Conservation (phyloP, 805 yeast species). For the Cyberlindnera meyerae region DNA sequence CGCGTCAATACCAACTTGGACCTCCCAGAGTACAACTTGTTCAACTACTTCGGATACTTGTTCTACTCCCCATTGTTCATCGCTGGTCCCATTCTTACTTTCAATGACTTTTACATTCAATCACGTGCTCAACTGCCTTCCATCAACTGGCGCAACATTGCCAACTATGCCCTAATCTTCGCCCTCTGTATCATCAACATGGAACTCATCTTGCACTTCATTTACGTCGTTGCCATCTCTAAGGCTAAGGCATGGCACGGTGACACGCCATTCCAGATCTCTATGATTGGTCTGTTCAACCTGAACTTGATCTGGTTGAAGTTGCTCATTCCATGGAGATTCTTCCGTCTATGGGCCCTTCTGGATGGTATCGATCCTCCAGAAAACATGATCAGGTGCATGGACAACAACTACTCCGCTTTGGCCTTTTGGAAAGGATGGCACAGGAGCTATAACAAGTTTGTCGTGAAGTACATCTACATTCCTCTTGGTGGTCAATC, state of each 20-base stretch:
- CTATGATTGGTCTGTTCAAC: conserved; percentile 91
- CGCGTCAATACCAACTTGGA: conserved; percentile 63
- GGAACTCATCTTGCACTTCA: conserved; percentile 85
- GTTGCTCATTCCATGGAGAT: conserved; percentile 90
- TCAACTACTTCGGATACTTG: conserved; percentile 70
- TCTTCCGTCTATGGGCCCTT: conserved; percentile 88
- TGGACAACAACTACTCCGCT: conserved; percentile 90
- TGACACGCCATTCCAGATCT: conserved; percentile 85
- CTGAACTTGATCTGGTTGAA: conserved; percentile 91
- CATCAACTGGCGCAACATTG: conserved; percentile 46
- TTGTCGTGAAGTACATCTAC: conserved; percentile 86
- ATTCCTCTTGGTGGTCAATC: conserved; percentile 85
- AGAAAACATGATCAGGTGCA: conserved; percentile 95
- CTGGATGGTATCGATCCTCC: conserved; percentile 95
- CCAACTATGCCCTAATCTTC: conserved; percentile 63
- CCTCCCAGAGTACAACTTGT: conserved; percentile 51
- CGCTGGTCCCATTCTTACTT: conserved; percentile 93
- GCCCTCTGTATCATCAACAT: conserved; percentile 71
- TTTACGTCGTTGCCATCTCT: conserved; percentile 91
- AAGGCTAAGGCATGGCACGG: conserved; percentile 86
- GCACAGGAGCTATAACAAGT: conserved; percentile 91
- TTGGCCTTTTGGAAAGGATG: conserved; percentile 98
- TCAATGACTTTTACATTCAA: conserved; percentile 86
- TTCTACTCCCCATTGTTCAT: conserved; percentile 85
- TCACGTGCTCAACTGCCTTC: conserved; percentile 64